phyloP scores from a whole-genome alignment of 176 grass and related monocot species.

The Tuctoria greenei region DNA sequence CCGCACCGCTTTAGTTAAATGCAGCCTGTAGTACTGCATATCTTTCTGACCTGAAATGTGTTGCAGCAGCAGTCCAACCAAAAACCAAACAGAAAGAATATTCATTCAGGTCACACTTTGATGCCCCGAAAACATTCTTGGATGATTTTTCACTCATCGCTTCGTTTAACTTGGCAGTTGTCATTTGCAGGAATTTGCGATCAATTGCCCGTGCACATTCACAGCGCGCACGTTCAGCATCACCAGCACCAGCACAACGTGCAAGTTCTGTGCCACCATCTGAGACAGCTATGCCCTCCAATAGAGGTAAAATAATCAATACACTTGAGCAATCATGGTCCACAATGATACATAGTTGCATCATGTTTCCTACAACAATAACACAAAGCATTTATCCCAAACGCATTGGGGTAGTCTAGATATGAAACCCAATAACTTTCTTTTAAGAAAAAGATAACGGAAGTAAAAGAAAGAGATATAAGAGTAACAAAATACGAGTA shows the following conservation, averaged over 20 bases:
- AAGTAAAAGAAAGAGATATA: too few species aligned
- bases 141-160: neutral
- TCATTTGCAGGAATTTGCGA: slow-evolving; percentile 61
- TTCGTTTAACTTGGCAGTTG: slow-evolving; percentile 4
- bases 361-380: too few species aligned
- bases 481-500: too few species aligned
- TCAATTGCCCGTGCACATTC: slow-evolving; percentile 56
- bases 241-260: slow-evolving; percentile 49
- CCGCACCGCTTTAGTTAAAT: slow-evolving; percentile 10
- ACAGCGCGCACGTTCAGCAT: slow-evolving; percentile 62
- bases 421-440: too few species aligned
- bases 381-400: too few species aligned
- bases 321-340: neutral
- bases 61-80: slow-evolving; percentile 31
- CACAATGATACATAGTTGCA: neutral
- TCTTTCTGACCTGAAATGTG: slow-evolving; percentile 12
- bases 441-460: too few species aligned
- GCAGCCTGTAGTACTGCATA: neutral
- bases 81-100: slow-evolving; percentile 53
- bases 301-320: slow-evolving; percentile 32
- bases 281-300: slow-evolving; percentile 34
- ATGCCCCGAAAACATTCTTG: neutral
- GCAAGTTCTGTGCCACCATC: slow-evolving; percentile 24
- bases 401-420: too few species aligned
- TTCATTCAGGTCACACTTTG: slow-evolving; percentile 66